A percentile compares a stretch with the other conserved stretches of the same genome.
Evolutionary conservation across 2,329 filamentous ascomycete genomes (phyloP).

Genomic region (Mollisia scopiformis): DNA sequence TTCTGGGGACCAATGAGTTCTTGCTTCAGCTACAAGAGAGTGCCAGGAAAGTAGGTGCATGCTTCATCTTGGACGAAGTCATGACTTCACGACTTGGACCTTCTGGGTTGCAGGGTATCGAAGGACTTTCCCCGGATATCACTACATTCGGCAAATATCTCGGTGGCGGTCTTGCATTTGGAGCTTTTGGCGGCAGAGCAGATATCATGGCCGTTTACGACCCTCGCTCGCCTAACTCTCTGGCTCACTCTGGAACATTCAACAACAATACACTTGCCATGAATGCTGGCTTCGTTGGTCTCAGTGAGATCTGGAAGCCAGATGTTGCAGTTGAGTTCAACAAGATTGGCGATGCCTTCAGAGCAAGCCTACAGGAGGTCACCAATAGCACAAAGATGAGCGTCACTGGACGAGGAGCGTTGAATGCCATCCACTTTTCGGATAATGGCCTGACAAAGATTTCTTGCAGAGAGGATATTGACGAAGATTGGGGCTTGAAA

Average conservation of each 20-base stretch:
- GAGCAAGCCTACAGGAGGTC: background rate
- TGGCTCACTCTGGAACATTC: constrained; percentile 65
- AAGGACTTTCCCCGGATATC: constrained; percentile 57
- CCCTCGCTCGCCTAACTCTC: constrained; percentile 42
- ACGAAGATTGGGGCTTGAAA: constrained; percentile 8
- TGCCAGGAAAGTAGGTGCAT: constrained; percentile 35
- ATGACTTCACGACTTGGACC: constrained; percentile 63
- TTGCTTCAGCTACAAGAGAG: constrained; percentile 10
- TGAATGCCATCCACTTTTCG: constrained; percentile 12
- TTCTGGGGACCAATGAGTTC: constrained; percentile 42
- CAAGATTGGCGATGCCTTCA: constrained; percentile 1
- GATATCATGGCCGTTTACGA: constrained; percentile 62
- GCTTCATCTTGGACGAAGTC: constrained; percentile 73
- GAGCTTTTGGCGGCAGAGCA: constrained; percentile 62
- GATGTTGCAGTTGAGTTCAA: constrained; percentile 5
- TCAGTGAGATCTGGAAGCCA: constrained; percentile 8
- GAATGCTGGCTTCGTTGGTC: constrained; percentile 37
- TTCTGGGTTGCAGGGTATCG: constrained; percentile 48
- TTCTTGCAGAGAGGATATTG: constrained; percentile 3
- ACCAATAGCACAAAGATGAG: constrained; percentile 11
- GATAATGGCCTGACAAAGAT: constrained; percentile 3
- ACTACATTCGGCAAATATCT: constrained; percentile 68
- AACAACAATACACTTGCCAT: constrained; percentile 67
- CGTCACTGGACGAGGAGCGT: constrained; percentile 2
- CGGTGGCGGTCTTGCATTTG: constrained; percentile 66